Evolutionary conservation across 345 rosid species (phyloP).

Genomic region (Leavenworthia alabamica): DNA sequence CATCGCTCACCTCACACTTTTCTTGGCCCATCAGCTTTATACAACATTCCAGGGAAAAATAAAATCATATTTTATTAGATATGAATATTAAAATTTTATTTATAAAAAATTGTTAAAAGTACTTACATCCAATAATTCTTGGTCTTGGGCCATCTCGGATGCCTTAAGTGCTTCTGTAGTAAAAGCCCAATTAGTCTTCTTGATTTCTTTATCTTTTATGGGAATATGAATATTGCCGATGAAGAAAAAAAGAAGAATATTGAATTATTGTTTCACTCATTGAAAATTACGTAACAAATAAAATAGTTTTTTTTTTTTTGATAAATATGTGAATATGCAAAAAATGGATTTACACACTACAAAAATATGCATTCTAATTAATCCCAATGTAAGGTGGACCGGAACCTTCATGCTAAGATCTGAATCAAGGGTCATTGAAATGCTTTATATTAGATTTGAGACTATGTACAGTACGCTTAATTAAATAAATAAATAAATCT

Average conservation of each 20-base stretch:
- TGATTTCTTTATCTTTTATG: not conserved
- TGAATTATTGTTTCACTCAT: not conserved
- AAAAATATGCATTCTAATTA: not conserved
- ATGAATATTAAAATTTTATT: not conserved
- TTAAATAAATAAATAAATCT: not conserved
- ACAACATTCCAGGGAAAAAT: not conserved
- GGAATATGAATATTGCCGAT: not conserved
- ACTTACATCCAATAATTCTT: constrained; percentile 8
- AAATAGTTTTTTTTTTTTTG: no score
- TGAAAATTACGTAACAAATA: not conserved
- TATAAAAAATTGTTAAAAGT: not conserved
- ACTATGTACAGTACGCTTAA: not conserved
- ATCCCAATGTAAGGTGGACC: not conserved
- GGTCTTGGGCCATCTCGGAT: constrained; percentile 23
- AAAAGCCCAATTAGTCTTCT: constrained; percentile 7
- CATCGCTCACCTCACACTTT: constrained; percentile 40
- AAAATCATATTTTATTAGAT: not conserved
- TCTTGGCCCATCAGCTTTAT: constrained; percentile 52
- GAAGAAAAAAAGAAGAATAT: not conserved
- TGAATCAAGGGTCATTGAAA: not conserved
- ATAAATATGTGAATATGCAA: no score
- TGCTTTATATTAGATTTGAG: not conserved
- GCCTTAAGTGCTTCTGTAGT: not conserved
- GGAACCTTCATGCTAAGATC: constrained; percentile 3
- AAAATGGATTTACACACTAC: not conserved